A percentile compares a stretch with the other conserved stretches of the same genome.
Conservation (phyloP, 495 filamentous ascomycete genomes). For the Penicillium lagena region DNA sequence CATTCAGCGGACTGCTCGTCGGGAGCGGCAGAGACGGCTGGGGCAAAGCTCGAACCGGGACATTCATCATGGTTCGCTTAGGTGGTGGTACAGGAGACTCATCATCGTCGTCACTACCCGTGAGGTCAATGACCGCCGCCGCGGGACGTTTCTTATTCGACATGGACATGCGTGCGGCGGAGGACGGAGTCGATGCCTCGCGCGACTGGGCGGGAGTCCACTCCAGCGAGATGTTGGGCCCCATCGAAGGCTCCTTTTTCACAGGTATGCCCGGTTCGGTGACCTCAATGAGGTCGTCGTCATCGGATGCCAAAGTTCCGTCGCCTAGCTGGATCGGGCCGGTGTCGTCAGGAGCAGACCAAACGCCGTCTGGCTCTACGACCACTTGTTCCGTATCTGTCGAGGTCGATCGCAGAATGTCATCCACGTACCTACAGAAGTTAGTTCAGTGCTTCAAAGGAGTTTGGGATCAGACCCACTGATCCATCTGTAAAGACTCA, state of each 20-base stretch:
- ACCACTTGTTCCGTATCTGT: slow-evolving; percentile 73
- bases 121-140: slow-evolving; percentile 71
- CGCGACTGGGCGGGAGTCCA: slow-evolving; percentile 50
- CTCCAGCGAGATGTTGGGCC: slow-evolving; percentile 27
- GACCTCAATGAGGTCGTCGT: slow-evolving; percentile 67
- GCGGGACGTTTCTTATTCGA: slow-evolving; percentile 55
- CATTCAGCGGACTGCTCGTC: slow-evolving; percentile 15
- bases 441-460: not conserved
- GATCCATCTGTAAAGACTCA: slow-evolving; percentile 76
- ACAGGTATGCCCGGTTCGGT: slow-evolving; percentile 44
- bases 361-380: slow-evolving; percentile 80
- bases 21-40: slow-evolving; percentile 15
- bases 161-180: slow-evolving; percentile 30
- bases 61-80: slow-evolving; percentile 40
- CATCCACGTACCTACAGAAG: slow-evolving; percentile 69
- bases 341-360: slow-evolving; percentile 48
- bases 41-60: slow-evolving; percentile 11
- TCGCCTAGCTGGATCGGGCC: slow-evolving; percentile 27
- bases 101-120: slow-evolving; percentile 68
- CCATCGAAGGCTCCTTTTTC: slow-evolving; percentile 37
- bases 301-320: slow-evolving; percentile 34
- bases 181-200: slow-evolving; percentile 44
- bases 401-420: slow-evolving; percentile 70
- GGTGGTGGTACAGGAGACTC: slow-evolving; percentile 46
- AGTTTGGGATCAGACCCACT: slow-evolving; percentile 46